Evolutionary conservation across 1,284 basidiomycete genomes (phyloP).

Genomic region (Fistulinella cinereoalba): DNA sequence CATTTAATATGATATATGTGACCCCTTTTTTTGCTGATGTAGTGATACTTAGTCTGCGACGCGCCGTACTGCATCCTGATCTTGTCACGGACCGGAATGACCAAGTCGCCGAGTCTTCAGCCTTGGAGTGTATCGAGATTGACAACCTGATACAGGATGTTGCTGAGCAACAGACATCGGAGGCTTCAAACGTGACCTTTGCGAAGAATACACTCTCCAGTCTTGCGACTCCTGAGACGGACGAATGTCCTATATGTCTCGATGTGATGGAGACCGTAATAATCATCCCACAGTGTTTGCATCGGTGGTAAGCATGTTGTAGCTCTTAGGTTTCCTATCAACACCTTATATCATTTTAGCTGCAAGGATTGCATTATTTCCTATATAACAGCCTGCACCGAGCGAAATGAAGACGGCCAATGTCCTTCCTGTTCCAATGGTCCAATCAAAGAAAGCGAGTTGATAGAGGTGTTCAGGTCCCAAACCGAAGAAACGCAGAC

Average conservation of each 20-base stretch:
- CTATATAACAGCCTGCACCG: slow-evolving; percentile 61
- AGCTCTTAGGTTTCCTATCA: background rate
- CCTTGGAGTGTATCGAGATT: slow-evolving; percentile 46
- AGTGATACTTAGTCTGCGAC: slow-evolving; percentile 58
- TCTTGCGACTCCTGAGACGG: slow-evolving; percentile 40
- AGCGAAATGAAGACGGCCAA: slow-evolving; percentile 62
- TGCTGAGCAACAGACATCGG: slow-evolving; percentile 40
- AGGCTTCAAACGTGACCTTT: slow-evolving; percentile 45
- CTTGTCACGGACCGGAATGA: slow-evolving; percentile 60
- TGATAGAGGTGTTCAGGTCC: slow-evolving; percentile 60
- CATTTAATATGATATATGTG: background rate
- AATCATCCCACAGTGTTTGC: slow-evolving; percentile 77
- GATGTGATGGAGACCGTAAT: slow-evolving; percentile 67
- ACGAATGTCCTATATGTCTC: slow-evolving; percentile 83
- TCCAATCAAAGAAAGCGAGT: slow-evolving; percentile 65
- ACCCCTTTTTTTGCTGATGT: background rate
- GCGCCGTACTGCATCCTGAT: slow-evolving; percentile 82
- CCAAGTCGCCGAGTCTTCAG: slow-evolving; percentile 39
- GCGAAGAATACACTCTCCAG: slow-evolving; percentile 66
- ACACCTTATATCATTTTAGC: slow-evolving; percentile 40
- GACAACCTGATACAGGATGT: slow-evolving; percentile 64
- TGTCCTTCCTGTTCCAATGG: slow-evolving; percentile 70
- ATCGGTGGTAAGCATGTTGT: slow-evolving; percentile 57
- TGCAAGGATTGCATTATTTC: slow-evolving; percentile 83
- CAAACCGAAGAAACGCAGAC: slow-evolving; percentile 23